Evolutionary conservation across 2,329 filamentous ascomycete genomes (phyloP).

Genomic region (Parasarocladium wereldwijsianum): DNA sequence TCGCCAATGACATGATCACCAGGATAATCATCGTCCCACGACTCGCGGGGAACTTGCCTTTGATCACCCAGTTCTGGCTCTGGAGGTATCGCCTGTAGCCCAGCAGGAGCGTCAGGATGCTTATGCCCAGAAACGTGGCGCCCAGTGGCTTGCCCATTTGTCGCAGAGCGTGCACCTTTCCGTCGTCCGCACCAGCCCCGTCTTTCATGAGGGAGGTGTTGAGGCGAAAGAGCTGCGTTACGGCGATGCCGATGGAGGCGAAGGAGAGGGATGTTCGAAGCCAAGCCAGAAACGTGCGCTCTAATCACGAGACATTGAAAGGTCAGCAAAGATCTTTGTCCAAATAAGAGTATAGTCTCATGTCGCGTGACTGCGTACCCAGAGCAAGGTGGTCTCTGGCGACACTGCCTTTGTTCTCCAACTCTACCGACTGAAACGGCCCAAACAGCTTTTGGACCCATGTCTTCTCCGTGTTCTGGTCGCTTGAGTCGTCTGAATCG

Average conservation of each 20-base stretch:
- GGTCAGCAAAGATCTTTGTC: neutral
- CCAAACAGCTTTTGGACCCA: conserved; percentile 38
- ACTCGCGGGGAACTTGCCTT: conserved; percentile 67
- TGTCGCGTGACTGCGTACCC: conserved; percentile 30
- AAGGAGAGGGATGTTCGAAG: conserved; percentile 70
- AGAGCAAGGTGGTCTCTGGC: conserved; percentile 70
- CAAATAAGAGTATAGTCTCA: conserved; percentile 4
- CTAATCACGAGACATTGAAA: conserved; percentile 23
- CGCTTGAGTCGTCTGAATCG: neutral
- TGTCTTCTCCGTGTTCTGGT: conserved; percentile 11
- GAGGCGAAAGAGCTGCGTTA: conserved; percentile 74
- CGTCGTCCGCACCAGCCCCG: conserved; percentile 9
- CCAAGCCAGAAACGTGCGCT: conserved; percentile 77
- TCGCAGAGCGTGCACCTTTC: conserved; percentile 31
- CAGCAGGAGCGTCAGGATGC: conserved; percentile 58
- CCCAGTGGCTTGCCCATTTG: conserved; percentile 61
- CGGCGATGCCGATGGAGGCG: conserved; percentile 67
- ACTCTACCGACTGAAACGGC: conserved; percentile 48
- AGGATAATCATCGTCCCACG: conserved; percentile 61
- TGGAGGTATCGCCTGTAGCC: conserved; percentile 71
- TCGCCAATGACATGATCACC: conserved; percentile 45
- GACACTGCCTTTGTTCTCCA: conserved; percentile 77
- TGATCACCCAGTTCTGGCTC: conserved; percentile 64
- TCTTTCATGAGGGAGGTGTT: conserved; percentile 46
- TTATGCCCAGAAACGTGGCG: conserved; percentile 61